Base-by-base conservation (phyloP, 805 yeast species). In the Isabelozyma pseudorhagii region DNA sequence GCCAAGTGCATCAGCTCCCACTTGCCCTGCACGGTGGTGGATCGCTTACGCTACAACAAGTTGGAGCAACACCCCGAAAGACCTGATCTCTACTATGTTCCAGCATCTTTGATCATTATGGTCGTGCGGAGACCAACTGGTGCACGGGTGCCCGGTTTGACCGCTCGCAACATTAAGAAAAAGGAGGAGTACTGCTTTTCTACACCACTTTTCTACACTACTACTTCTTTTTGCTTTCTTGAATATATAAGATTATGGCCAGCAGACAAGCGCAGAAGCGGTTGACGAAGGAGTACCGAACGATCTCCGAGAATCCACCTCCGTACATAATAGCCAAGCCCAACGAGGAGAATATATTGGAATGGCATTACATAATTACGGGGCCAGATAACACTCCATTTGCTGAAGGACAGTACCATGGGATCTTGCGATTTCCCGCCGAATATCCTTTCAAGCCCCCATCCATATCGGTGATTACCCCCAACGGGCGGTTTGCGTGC, bases 401-500 rank as follows among this genome's bases (percentile, higher is more conserved):
- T 66, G 86, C 79, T 49, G 82, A 81, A 18, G 97, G 97, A 0
- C 94, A 89, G 63, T 91, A 87, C 63, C 97, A 91, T 62, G 97
- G 97, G 1, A 79, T 89, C n/a, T 75, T 91, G 18, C 72, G 85
- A 13, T 89, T 91, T 65, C 96, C 96, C 0, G 67, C 79, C 11
- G 96, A 90, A 57, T 91, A 91, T 59, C 97, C 97, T 0, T 89
- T 88, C 73, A 84, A 88, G 56, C 97, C 97, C 9, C 97, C 97
- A 1, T 81, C 96, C 10, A 92, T 92, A 47, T 77, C 88, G 50
- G 90, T 92, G 88, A 72, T 84, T 43, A 92, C 97, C 0, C 97
- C 97, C 5, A 87, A 85, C 58, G 97, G 97, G 4, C 75, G 97
- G 46, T 92, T 92, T 64, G 81, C 83, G 50, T 80, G 90, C 49